phyloP scores from a whole-genome alignment of 495 filamentous ascomycete species.

The Aspergillus kassunensis region DNA sequence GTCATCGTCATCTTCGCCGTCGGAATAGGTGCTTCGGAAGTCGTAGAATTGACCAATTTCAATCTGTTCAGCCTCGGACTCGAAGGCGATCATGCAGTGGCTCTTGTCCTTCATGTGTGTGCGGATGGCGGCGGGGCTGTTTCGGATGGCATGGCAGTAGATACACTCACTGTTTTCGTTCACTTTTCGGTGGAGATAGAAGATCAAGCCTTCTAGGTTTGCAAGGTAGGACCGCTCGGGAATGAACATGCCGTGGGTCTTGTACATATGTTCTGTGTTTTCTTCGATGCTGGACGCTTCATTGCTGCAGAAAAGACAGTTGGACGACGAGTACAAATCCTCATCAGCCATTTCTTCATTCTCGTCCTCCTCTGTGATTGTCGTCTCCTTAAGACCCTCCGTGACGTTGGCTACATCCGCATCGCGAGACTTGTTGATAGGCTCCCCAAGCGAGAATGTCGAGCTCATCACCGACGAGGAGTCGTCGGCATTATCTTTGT shows the following conservation, averaged over 20 bases:
- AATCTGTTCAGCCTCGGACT: conserved; percentile 82
- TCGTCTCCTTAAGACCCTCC: conserved; percentile 69
- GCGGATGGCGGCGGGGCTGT: conserved; percentile 69
- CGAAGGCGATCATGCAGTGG: conserved; percentile 95
- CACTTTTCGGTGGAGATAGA: conserved; percentile 72
- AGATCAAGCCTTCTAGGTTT: conserved; percentile 74
- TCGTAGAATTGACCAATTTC: conserved; percentile 98
- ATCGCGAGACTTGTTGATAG: conserved; percentile 48
- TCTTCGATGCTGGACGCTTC: conserved; percentile 65
- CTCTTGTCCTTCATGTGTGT: conserved; percentile 97
- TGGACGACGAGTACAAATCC: conserved; percentile 47
- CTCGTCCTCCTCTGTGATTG: conserved; percentile 54
- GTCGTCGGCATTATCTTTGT: conserved; percentile 54
- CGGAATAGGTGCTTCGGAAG: conserved; percentile 91
- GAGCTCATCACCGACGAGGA: conserved; percentile 86
- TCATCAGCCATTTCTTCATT: conserved; percentile 29
- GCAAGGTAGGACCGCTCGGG: conserved; percentile 80
- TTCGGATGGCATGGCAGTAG: conserved; percentile 74
- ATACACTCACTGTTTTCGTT: conserved; percentile 74
- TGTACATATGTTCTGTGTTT: conserved; percentile 84
- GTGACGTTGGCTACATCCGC: conserved; percentile 77
- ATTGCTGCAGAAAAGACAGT: conserved; percentile 89
- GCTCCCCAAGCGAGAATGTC: conserved; percentile 84
- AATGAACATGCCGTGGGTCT: conserved; percentile 93
- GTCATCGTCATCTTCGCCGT: conserved; percentile 46